Percentiles rank a stretch among this genome's conserved stretches.
These are phyloP conservation scores for Hypoxylon sp. DNA, from an alignment of 2,329 filamentous ascomycete genomes.

Conservation along the genomic window DNA sequence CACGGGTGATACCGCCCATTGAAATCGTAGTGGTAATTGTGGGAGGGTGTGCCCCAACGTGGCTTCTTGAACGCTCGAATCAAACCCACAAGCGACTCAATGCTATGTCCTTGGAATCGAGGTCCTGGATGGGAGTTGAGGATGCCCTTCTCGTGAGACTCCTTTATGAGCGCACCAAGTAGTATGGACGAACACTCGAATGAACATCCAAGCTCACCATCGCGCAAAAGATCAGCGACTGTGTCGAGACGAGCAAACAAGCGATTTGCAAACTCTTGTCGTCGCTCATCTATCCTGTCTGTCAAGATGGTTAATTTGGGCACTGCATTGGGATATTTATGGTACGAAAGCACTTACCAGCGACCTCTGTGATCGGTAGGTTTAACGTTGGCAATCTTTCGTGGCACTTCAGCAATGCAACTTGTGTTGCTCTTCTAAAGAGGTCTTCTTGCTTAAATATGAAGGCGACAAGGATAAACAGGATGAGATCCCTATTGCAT, in stretches of 20 bases:
- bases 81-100: neutral
- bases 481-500: slow-evolving; percentile 2
- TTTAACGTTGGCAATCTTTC: slow-evolving; percentile 4
- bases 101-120: slow-evolving; percentile 7
- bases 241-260: neutral
- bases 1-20: neutral
- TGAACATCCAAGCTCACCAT: slow-evolving; percentile 5
- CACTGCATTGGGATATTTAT: neutral
- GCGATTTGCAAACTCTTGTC: neutral
- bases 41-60: neutral
- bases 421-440: neutral
- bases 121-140: neutral
- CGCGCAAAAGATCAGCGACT: neutral
- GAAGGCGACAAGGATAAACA: slow-evolving; percentile 7
- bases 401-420: neutral
- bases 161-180: slow-evolving; percentile 9
- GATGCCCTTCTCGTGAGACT: neutral
- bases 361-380: slow-evolving; percentile 5
- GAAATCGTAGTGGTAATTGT: neutral
- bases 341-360: slow-evolving; percentile 4
- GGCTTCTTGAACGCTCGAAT: slow-evolving; percentile 1
- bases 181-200: slow-evolving; percentile 18
- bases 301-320: neutral
- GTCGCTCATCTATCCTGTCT: slow-evolving; percentile 3
- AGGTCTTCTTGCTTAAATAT: neutral